phyloP scores from a whole-genome alignment of 2,329 filamentous ascomycete genomes.

The Byssothecium circinans region DNA sequence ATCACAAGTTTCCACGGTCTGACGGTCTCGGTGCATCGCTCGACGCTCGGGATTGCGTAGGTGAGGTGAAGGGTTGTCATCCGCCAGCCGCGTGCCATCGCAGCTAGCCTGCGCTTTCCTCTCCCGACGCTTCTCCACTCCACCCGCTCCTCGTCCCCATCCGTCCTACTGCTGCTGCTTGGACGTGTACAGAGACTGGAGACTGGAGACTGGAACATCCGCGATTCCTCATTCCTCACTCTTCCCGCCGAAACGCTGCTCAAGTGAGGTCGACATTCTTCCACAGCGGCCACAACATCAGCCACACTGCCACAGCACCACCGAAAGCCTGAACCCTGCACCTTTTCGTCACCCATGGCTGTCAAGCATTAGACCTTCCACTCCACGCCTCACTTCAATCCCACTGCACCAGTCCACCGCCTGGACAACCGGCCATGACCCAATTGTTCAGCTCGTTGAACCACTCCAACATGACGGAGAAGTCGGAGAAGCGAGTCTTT shows the following conservation, averaged over 20 bases:
- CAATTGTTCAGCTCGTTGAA: conserved; percentile 47
- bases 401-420: too few species aligned
- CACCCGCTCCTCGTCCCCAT: background rate
- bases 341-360: conserved; percentile 33
- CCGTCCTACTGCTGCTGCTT: background rate
- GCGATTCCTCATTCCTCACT: too few species aligned
- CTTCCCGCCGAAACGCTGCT: too few species aligned
- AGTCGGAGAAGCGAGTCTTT: conserved; percentile 53
- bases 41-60: background rate
- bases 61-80: too few species aligned
- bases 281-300: background rate
- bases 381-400: too few species aligned
- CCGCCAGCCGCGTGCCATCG: too few species aligned
- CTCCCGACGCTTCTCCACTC: background rate
- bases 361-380: conserved; percentile 9
- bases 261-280: too few species aligned
- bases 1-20: too few species aligned
- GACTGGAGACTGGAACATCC: too few species aligned
- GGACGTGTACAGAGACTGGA: too few species aligned
- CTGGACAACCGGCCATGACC: conserved; percentile 37
- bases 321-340: background rate
- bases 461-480: conserved; percentile 38
- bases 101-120: background rate
- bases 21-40: too few species aligned
- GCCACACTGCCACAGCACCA: background rate